Base-by-base conservation (phyloP, 73 alveolate species). In the Effrenium voratum region DNA sequence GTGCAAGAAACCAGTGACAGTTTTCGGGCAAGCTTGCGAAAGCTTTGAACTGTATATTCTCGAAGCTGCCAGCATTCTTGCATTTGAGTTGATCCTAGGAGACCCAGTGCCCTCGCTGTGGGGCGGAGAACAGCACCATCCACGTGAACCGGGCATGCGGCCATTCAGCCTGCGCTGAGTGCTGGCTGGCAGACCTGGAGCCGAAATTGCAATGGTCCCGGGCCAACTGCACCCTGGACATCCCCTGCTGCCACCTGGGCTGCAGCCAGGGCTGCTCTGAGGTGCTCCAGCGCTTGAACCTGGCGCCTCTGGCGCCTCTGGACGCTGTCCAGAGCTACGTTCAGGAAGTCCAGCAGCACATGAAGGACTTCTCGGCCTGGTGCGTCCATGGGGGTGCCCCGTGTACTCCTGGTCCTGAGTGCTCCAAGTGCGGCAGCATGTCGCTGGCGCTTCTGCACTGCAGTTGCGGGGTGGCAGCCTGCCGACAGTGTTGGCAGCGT, bases 191-290 rank as follows among this genome's bases (percentile, higher is more conserved):
- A 5, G 83, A 63, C 73, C 57, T 83, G 76, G 77, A 49, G 57
- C 52, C 70, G 76, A 83, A 83, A 10, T 40, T 83, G 34, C 40
- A 57, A 38, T 86, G 94, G 94, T 59, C 60, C 68, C 32, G 47
- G 55, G 94, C 66, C 40, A 43, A 86, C 32, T 38, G 28, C 66
- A 50, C 94, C 46, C 43, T 86, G 94, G 94, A 86, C 49, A 32
- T 86, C 66, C 94, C 94, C 30, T 86, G 94, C 46, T 44, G 60
- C 22, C 77, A 59, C 83, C 46, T 22, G 34, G 82, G 83, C 46
- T 86, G 94, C 94, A 16, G 59, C 44, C 60, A 57, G 36, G 94
- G 94, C 83, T 86, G 94, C 68, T 43, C 24, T 28, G 94, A 63
- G 3, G 94, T 86, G 77, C 82, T 86, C 40, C 34, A 32, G 44